Conservation (phyloP, 2,329 filamentous ascomycete genomes). For the Torrubiella hemipterigena region DNA sequence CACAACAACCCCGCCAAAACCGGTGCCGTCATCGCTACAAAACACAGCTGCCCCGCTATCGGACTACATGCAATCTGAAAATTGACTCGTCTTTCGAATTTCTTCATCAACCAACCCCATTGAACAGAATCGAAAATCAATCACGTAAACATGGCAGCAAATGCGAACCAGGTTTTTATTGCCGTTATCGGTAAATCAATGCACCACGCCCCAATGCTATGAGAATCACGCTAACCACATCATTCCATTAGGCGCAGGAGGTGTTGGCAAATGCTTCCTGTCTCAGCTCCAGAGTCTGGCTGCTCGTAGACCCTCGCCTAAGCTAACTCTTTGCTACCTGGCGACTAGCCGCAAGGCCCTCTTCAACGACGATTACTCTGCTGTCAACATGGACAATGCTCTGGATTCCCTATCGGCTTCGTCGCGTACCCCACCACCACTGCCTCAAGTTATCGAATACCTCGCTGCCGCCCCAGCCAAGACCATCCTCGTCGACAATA, state of each 20-base stretch:
- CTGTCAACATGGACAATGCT: slow-evolving; percentile 47
- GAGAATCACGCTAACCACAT: background rate
- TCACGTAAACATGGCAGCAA: slow-evolving; percentile 32
- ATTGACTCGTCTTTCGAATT: background rate
- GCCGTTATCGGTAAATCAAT: slow-evolving; percentile 39
- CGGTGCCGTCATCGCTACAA: too few species aligned
- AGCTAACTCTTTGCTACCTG: slow-evolving; percentile 72
- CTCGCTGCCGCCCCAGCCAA: slow-evolving; percentile 67
- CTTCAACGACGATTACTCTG: slow-evolving; percentile 60
- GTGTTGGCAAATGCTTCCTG: slow-evolving; percentile 87
- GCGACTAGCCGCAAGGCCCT: slow-evolving; percentile 76
- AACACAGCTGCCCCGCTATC: background rate
- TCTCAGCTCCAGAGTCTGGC: slow-evolving; percentile 62
- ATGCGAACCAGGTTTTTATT: slow-evolving; percentile 34
- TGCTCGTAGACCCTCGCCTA: slow-evolving; percentile 52
- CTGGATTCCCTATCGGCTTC: slow-evolving; percentile 54
- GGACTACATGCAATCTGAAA: background rate
- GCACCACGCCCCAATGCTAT: background rate
- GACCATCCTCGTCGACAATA: slow-evolving; percentile 87
- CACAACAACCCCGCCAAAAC: background rate
- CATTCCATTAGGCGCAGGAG: slow-evolving; percentile 61
- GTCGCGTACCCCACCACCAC: slow-evolving; percentile 49
- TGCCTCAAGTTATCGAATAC: slow-evolving; percentile 63
- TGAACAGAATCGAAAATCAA: slow-evolving; percentile 7
- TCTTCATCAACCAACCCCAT: background rate